These are phyloP conservation scores for Sisymbrium altissimum DNA, from an alignment of 345 rosid species.

Conservation along the genomic window DNA sequence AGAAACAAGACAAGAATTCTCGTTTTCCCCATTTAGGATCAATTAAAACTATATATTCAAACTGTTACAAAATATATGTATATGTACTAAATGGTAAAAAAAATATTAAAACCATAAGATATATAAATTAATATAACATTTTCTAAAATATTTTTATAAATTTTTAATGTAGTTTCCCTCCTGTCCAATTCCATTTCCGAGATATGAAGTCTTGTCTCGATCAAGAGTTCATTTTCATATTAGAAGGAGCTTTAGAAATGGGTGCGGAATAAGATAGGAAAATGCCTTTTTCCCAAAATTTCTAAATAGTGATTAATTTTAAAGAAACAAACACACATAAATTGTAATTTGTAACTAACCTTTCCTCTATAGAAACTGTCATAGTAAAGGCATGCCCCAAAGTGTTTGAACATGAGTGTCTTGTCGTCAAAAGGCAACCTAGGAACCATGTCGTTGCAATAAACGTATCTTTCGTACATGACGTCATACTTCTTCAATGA, in stretches of 20 bases:
- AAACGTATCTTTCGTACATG: constrained; percentile 44
- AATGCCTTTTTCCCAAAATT: background rate
- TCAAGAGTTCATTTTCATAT: background rate
- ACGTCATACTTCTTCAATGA: constrained; percentile 31
- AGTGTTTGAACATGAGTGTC: constrained; percentile 43
- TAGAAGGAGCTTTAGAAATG: background rate
- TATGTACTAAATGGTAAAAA: background rate
- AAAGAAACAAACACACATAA: background rate
- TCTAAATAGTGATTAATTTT: background rate
- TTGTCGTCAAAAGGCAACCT: constrained; percentile 54
- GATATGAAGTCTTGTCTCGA: background rate
- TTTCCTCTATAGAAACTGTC: constrained; percentile 44
- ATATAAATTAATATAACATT: background rate
- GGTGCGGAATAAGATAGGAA: background rate
- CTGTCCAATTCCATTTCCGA: background rate
- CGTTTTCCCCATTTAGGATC: background rate
- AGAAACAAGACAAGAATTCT: background rate
- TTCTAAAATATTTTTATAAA: background rate
- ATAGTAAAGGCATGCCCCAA: constrained; percentile 40
- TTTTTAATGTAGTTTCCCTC: background rate
- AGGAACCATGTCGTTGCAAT: constrained; percentile 53
- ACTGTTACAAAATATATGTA: background rate
- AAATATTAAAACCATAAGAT: background rate
- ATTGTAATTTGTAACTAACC: constrained; percentile 29
- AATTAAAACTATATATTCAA: background rate